These are phyloP conservation scores for Cladophialophora immunda DNA, from an alignment of 2,329 filamentous ascomycete genomes.

Conservation along the genomic window DNA sequence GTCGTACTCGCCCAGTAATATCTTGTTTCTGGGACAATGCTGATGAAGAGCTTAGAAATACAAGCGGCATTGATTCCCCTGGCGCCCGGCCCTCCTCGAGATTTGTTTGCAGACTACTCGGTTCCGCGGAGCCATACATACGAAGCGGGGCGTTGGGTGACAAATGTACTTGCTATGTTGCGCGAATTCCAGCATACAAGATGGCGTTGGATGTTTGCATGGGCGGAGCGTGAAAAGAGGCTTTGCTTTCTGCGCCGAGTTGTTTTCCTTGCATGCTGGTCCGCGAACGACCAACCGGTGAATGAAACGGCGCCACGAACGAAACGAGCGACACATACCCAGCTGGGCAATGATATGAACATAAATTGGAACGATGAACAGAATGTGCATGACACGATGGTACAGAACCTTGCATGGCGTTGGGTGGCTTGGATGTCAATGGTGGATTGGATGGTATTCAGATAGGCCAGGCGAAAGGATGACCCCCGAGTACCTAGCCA, in stretches of 20 bases:
- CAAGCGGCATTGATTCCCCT: conserved; percentile 33
- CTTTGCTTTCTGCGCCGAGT: conserved; percentile 8
- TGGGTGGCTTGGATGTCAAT: conserved; percentile 9
- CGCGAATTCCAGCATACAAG: not conserved
- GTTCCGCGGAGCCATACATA: not conserved
- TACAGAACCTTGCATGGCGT: conserved; percentile 19
- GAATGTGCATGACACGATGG: conserved; percentile 16
- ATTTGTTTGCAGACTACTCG: not conserved
- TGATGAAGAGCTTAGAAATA: conserved; percentile 35
- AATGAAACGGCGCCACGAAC: conserved; percentile 10
- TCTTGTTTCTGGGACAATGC: not conserved
- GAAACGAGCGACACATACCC: conserved; percentile 6
- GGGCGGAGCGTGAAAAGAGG: not conserved
- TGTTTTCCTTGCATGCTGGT: not conserved
- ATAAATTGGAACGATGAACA: conserved; percentile 14
- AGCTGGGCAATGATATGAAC: not conserved
- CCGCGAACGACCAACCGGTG: not conserved
- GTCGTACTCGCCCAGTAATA: conserved; percentile 51
- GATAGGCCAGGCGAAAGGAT: not conserved
- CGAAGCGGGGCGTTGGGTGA: not conserved
- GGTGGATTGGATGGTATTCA: not conserved
- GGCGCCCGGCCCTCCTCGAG: not conserved
- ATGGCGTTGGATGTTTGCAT: conserved; percentile 22
- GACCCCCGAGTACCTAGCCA: not conserved
- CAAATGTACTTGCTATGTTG: not conserved